phyloP scores from a whole-genome alignment of 345 rosid genomes.

The Erucastrum elatum region DNA sequence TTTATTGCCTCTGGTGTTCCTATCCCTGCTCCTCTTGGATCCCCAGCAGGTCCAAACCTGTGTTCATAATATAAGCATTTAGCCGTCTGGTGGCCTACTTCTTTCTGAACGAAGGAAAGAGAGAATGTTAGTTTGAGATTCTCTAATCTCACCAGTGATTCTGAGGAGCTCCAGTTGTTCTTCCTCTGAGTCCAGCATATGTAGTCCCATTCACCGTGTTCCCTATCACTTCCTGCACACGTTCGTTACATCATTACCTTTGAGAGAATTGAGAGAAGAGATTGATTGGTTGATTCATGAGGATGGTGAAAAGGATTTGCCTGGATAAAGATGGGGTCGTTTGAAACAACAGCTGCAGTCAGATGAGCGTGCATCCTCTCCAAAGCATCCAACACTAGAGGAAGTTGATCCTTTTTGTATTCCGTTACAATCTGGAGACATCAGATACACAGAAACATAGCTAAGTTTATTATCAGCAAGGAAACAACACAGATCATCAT shows the following conservation, averaged over 20 bases:
- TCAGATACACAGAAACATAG: not conserved
- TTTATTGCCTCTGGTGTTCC: conserved; percentile 98
- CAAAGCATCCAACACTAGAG: conserved; percentile 74
- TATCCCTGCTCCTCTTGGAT: conserved; percentile 98
- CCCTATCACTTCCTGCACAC: conserved; percentile 80
- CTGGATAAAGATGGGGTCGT: conserved; percentile 85
- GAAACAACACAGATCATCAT: not conserved
- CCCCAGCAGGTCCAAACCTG: conserved; percentile 99
- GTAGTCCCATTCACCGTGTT: conserved; percentile 92
- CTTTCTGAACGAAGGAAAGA: not conserved
- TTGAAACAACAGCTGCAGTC: conserved; percentile 96
- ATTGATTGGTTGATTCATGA: not conserved
- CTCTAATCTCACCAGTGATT: conserved; percentile 72
- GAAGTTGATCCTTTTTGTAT: conserved; percentile 76
- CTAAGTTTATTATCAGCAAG: not conserved
- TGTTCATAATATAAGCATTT: not conserved
- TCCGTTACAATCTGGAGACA: conserved; percentile 73
- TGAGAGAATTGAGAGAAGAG: not conserved
- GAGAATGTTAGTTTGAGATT: not conserved
- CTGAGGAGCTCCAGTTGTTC: conserved; percentile 99
- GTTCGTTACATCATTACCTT: conserved; percentile 10
- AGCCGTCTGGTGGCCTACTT: not conserved
- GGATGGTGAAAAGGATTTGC: conserved; percentile 41
- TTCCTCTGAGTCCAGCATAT: conserved; percentile 90
- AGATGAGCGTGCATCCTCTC: conserved; percentile 97